Base-by-base conservation (phyloP, 345 rosid genomes). In the Acer campestre region DNA sequence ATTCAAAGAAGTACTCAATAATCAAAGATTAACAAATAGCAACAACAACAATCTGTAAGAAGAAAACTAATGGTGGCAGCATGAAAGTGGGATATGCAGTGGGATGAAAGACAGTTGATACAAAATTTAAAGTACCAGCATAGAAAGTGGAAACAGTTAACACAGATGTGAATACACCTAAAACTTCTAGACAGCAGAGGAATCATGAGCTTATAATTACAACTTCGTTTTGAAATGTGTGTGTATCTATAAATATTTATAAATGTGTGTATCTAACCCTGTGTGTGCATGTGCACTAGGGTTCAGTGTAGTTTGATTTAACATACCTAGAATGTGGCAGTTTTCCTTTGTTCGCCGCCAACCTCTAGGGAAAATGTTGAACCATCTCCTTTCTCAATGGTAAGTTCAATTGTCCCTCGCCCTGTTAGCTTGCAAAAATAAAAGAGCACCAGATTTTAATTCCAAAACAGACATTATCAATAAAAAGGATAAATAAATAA, bases 341-440 rank as follows among this genome's bases (percentile, higher is more conserved):
- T 87, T 84, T 86, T 85, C 85, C 90, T 92, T 49, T 75, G 79
- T 80, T 91, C 89, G 68, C 98, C 98, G 1, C 99, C 94, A 56
- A 91, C 80, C 87, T 90, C 94, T 4, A 94, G 87, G 75, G 97
- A 79, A 90, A 93, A 95, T 75, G 90, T 76, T 14, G 94, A 86
- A 85, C 95, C 94, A 83, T 93, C 97, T 73, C 81, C 92, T 86
- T 86, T 95, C 86, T 88, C 97, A 76, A 95, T 74, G 38, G 88
- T 92, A 83, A 93, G 83, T 84, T 93, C 97, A 68, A 93, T 90
- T 31, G 78, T 85, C 81, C 90, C 98, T 86, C 99, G 90, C 40
- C 99, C 98, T 59, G 91, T 85, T 75, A 93, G 86, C 89, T 97
- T 95, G 71, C 75, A 83, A 67, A 67, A 78, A 75, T 55, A 82